Evolutionary conservation across 2,329 filamentous ascomycete genomes (phyloP), one percentile per base, ranked within the genome.

Genomic region (Botryotinia globosa): DNA sequence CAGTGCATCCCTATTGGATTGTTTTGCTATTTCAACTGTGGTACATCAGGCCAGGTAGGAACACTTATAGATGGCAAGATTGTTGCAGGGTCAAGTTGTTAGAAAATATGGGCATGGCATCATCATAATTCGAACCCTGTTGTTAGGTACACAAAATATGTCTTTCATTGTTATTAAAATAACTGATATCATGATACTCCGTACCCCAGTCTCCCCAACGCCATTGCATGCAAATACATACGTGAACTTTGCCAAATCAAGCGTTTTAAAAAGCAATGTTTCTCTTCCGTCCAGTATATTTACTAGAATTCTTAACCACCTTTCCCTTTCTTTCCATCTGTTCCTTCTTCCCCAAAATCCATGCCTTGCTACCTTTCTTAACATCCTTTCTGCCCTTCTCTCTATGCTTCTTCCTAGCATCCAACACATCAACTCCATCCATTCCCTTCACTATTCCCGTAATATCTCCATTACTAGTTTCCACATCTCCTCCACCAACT

Each of bases 291-390:
- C 95, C 96, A 0, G 95, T 98, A 82, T 97, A 99, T 83, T 97
- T 98, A 69, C 93, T 97, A 72, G 88, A 94, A 1, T 90, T 85
- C 85, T 98, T 98, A 77, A 98, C 95, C 42, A 98, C 88, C 85
- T 96, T 98, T 63, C 96, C 96, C 83, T 98, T 97, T 75, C 89
- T 87, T 83, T 97, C 92, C 92, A 97, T 96, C 84, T 97, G 94
- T 76, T 94, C 92, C 85, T 96, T 97, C 82, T 95, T 96, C 82
- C 89, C 89, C 81, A 94, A 81, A 74, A 96, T 96, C 92, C 92
- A 96, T 2, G 87, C 88, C 83, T 93, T 95, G 80, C 90, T 92
- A 22, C 92, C 94, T 85, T 98, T 98, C 81, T 92, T 91, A 69
- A 89, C 82, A 48, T 87, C 85, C 75, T 83, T 87, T 37, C 84